These are phyloP conservation scores for Phaseolus coccineus DNA, from an alignment of 331 rosid species.

Conservation along the genomic window DNA sequence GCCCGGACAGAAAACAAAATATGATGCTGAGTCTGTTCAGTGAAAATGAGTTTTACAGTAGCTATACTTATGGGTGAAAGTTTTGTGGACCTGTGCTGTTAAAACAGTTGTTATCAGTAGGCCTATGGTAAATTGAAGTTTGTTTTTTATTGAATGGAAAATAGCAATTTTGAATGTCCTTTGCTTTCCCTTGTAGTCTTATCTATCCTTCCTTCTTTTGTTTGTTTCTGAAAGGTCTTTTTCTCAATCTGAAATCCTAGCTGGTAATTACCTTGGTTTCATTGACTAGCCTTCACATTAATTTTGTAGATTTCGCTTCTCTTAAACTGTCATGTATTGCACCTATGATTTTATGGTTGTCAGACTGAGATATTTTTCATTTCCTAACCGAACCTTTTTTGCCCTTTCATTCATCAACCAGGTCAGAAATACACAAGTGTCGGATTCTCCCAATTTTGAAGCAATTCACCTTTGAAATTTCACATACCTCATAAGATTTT, in stretches of 20 bases:
- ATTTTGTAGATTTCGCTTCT: constrained; percentile 11
- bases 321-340: constrained; percentile 54
- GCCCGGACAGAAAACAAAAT: constrained; percentile 27
- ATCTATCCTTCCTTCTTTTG: constrained; percentile 55
- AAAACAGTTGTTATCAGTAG: constrained; percentile 62
- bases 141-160: constrained; percentile 46
- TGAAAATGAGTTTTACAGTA: constrained; percentile 45
- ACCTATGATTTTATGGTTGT: constrained; percentile 59
- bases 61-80: constrained; percentile 46
- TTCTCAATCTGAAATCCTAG: constrained; percentile 64
- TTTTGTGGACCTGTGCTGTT: constrained; percentile 69
- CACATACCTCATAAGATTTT: constrained; percentile 45
- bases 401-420: constrained; percentile 67
- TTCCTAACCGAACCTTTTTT: constrained; percentile 65
- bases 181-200: constrained; percentile 55
- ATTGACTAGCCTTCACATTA: constrained; percentile 47
- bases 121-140: constrained; percentile 54
- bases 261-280: constrained; percentile 57
- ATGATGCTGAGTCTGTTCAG: constrained; percentile 36
- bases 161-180: constrained; percentile 51
- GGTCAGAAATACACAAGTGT: constrained; percentile 74
- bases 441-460: constrained; percentile 60
- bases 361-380: constrained; percentile 77
- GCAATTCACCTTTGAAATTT: constrained; percentile 63
- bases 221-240: constrained; percentile 60